A percentile compares a stretch with the other conserved stretches of the same genome.
phyloP scores from a whole-genome alignment of 257 asterid genomes.

The Ballota nigra region DNA sequence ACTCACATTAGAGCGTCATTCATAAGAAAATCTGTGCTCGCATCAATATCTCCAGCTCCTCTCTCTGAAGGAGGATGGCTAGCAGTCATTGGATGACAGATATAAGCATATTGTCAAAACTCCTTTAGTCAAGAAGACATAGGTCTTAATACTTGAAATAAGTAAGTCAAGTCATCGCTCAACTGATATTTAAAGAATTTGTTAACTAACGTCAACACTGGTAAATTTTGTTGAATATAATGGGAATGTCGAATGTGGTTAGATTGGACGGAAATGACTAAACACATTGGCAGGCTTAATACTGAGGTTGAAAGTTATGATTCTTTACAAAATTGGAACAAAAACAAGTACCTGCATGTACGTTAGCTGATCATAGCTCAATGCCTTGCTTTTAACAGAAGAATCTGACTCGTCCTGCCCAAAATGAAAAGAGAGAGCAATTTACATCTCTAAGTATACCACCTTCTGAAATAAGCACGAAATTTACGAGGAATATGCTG shows the following conservation, averaged over 20 bases:
- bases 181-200: constrained; percentile 14
- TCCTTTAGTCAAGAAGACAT: constrained; percentile 12
- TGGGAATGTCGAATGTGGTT: not conserved
- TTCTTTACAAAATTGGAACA: constrained; percentile 13
- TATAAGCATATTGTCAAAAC: constrained; percentile 32
- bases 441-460: constrained; percentile 13
- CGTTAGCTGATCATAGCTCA: constrained; percentile 82
- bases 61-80: too few relatives aligned
- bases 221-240: not conserved
- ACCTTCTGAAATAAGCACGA: constrained; percentile 5
- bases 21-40: too few relatives aligned
- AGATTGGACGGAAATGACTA: constrained; percentile 11
- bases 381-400: constrained; percentile 65
- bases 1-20: too few relatives aligned
- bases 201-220: not conserved
- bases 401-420: constrained; percentile 87
- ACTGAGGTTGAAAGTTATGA: not conserved
- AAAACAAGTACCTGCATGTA: constrained; percentile 81
- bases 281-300: constrained; percentile 16
- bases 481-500: constrained; percentile 17
- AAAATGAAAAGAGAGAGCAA: constrained; percentile 22
- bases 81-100: too few relatives aligned
- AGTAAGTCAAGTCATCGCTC: constrained; percentile 20
- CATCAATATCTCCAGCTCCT: constrained; percentile 94
- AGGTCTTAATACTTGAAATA: constrained; percentile 22